Percentiles rank a stretch among this genome's conserved stretches.
Conservation (phyloP, 352 stramenopile species). For the Pythium phragmiticola region DNA sequence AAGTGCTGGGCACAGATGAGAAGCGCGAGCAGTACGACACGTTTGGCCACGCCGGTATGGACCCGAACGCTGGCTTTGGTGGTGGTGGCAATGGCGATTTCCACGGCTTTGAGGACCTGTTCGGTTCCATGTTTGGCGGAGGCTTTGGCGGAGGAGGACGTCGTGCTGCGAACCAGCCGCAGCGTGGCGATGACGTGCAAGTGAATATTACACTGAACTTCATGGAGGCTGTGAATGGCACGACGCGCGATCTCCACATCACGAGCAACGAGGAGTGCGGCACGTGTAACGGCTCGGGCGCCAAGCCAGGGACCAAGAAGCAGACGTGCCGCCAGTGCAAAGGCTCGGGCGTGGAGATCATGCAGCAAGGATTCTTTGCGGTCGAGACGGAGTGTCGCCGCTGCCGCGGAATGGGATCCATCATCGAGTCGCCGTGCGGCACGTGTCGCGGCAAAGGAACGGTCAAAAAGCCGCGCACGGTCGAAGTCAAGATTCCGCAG, state of each 20-base stretch:
- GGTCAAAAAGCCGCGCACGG: slow-evolving; percentile 90
- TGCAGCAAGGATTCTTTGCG: slow-evolving; percentile 89
- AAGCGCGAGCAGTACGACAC: slow-evolving; percentile 94
- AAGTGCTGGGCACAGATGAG: slow-evolving; percentile 91
- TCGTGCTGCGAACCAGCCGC: slow-evolving; percentile 62
- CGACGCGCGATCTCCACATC: slow-evolving; percentile 87
- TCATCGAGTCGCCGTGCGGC: slow-evolving; percentile 81
- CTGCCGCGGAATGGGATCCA: slow-evolving; percentile 75
- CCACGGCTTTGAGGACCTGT: slow-evolving; percentile 90
- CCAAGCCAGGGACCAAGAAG: slow-evolving; percentile 81
- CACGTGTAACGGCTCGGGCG: slow-evolving; percentile 74
- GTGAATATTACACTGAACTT: slow-evolving; percentile 93
- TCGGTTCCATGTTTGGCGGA: slow-evolving; percentile 76
- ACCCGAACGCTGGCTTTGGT: slow-evolving; percentile 84
- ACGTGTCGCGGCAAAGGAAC: slow-evolving; percentile 78
- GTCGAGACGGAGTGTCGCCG: slow-evolving; percentile 85
- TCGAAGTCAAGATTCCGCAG: slow-evolving; percentile 93
- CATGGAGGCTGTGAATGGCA: slow-evolving; percentile 94
- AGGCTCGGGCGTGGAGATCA: slow-evolving; percentile 81
- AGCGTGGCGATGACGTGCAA: slow-evolving; percentile 93
- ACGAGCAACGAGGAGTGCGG: slow-evolving; percentile 77
- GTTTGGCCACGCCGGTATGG: slow-evolving; percentile 94
- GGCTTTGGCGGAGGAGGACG: slow-evolving; percentile 68
- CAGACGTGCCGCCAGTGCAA: slow-evolving; percentile 80
- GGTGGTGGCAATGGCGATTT: slow-evolving; percentile 47